Evolutionary conservation across 2,329 filamentous ascomycete genomes (phyloP).

Genomic region (Colletotrichum agaves): DNA sequence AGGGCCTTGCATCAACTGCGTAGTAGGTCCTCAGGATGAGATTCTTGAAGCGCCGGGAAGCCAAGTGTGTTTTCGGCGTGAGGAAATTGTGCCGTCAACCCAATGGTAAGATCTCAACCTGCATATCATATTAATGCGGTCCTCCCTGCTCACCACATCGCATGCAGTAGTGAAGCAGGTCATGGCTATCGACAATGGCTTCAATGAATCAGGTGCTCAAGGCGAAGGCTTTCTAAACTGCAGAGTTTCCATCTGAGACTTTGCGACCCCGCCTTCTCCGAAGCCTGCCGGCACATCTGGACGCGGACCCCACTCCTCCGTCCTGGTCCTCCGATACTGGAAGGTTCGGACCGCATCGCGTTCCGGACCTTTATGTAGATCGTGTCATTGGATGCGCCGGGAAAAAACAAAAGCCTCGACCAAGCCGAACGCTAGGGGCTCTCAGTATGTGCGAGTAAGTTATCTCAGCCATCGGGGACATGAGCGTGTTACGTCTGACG

Average conservation of each 20-base stretch:
- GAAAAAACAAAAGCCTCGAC: conserved; percentile 30
- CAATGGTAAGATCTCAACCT: conserved; percentile 36
- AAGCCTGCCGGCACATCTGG: not conserved
- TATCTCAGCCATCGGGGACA: not conserved
- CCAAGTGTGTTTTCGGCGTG: conserved; percentile 42
- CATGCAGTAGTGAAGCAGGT: conserved; percentile 35
- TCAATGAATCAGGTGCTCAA: not conserved
- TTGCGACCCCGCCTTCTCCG: conserved; percentile 7
- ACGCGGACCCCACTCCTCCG: not conserved
- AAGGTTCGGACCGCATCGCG: conserved; percentile 4
- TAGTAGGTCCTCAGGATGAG: conserved; percentile 34
- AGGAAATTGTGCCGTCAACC: conserved; percentile 40
- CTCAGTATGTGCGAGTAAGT: conserved; percentile 42
- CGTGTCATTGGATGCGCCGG: conserved; percentile 39
- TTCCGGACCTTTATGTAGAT: conserved; percentile 44
- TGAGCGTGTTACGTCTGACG: not conserved
- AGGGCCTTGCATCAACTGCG: conserved; percentile 43
- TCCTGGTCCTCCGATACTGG: not conserved
- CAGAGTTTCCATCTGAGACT: conserved; percentile 25
- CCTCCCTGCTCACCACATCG: not conserved
- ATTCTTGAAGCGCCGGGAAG: conserved; percentile 33
- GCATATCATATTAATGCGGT: too few species aligned
- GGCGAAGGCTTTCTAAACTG: not conserved
- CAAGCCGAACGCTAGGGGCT: conserved; percentile 20
- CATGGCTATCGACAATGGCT: not conserved